Conservation (phyloP, 1,139 yeast genomes). For the Pichia norvegensis region DNA sequence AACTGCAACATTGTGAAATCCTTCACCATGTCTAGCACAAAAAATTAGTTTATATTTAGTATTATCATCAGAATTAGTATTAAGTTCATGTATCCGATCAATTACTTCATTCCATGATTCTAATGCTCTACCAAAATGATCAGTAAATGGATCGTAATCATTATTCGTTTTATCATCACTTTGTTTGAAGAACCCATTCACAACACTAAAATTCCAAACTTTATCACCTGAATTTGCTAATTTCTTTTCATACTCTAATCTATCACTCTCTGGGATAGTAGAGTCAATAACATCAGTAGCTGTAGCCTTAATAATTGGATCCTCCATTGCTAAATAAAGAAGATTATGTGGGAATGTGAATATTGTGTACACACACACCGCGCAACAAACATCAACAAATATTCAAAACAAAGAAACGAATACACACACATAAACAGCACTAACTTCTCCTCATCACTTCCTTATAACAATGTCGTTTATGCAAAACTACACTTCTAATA, state of each 20-base stretch:
- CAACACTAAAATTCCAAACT: constrained; percentile 39
- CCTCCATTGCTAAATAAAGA: neutral
- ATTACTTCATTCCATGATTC: constrained; percentile 40
- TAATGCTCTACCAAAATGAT: constrained; percentile 41
- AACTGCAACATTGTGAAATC: constrained; percentile 60
- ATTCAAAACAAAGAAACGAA: neutral
- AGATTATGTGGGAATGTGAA: no score
- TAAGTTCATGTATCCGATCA: constrained; percentile 32
- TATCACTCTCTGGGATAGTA: constrained; percentile 4
- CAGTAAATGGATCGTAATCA: constrained; percentile 38
- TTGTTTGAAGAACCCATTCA: constrained; percentile 47
- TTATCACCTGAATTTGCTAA: constrained; percentile 6
- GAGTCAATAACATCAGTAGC: constrained; percentile 24
- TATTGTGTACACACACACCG: no score
- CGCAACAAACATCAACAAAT: neutral
- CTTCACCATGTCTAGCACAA: constrained; percentile 74
- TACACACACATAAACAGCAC: neutral
- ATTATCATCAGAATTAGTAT: constrained; percentile 30
- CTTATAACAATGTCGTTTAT: neutral
- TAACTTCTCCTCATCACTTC: neutral
- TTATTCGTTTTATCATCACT: constrained; percentile 40
- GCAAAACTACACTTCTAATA: neutral
- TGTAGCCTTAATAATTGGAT: constrained; percentile 17
- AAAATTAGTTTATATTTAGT: constrained; percentile 45
- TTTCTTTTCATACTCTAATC: neutral